Base-by-base conservation (phyloP, 768 basidiomycete species). In the Lactarius quietus region DNA sequence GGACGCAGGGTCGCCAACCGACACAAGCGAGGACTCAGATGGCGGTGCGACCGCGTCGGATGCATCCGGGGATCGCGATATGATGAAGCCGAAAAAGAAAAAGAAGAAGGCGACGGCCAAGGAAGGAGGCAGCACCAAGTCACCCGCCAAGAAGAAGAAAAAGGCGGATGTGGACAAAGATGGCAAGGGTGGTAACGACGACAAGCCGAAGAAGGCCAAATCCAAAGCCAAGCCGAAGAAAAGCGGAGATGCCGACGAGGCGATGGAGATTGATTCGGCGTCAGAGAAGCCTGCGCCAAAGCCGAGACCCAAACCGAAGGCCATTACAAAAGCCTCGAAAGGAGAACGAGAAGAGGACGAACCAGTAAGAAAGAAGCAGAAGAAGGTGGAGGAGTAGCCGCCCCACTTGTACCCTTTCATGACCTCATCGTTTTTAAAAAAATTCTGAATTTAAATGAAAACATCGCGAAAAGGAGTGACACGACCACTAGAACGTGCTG, bases 1-100 rank as follows among this genome's bases (percentile, higher is more conserved):
- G 0, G 95, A 97, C 71, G 81, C 80, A 53, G 95, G 95, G n/a
- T 97, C 95, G 5, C 92, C 95, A 0, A 88, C 86, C 43, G 89
- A 84, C 18, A 82, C 78, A 39, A 92, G 90, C 58, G 84, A 85
- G 1, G 86, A 81, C 39, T 84, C 76, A 6, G 90, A 87, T 35
- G 68, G 48, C 18, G 89, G 86, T 1, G 83, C 86, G 62, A 93
- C 90, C 6, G 92, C 90, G 14, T 93, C 92, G 0, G 92, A 93
- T 72, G 91, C 90, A 51, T 89, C 87, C 66, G 92, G 92, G 35
- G 91, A 93, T 72, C 83, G 83, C 61, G 86, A 85, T 59, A 71
- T 92, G 70, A 77, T 82, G 52, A 79, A 78, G 61, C 70, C 70
- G 55, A 79, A 77, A 67, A 76, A 74, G 70, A 75, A 33, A 33